Percentiles rank a stretch among this genome's conserved stretches.
Evolutionary conservation across 2,329 filamentous ascomycete genomes (phyloP).

Genomic region (Exophiala dermatitidis): DNA sequence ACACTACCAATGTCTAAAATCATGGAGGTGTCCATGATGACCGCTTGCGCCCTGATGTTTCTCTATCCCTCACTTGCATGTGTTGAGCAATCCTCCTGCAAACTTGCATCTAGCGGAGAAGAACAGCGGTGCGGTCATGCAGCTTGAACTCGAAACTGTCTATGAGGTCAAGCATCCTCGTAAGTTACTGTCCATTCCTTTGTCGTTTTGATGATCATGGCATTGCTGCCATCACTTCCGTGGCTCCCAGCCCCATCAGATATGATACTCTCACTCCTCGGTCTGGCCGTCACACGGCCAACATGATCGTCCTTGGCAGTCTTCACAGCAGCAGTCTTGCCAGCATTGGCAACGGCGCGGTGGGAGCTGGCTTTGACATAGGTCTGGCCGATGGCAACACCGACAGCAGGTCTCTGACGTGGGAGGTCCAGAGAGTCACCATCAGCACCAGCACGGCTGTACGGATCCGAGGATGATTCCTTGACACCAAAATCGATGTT

Average conservation of each 20-base stretch:
- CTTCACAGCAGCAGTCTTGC: constrained; percentile 1
- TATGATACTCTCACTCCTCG: constrained; percentile 12
- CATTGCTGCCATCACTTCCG: constrained; percentile 15
- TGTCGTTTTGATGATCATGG: constrained; percentile 19
- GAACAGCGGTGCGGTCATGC: too few relatives aligned
- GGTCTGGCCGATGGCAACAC: constrained; percentile 6
- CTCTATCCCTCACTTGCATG: too few relatives aligned
- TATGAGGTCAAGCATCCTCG: constrained; percentile 7
- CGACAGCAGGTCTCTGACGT: constrained; percentile 1
- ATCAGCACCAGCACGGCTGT: not conserved
- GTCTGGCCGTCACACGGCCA: not conserved
- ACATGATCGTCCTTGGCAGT: constrained; percentile 1
- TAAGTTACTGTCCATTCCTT: constrained; percentile 16
- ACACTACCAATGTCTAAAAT: too few relatives aligned
- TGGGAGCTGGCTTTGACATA: constrained; percentile 3
- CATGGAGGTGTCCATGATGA: too few relatives aligned
- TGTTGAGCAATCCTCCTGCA: too few relatives aligned
- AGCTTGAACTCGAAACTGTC: too few relatives aligned
- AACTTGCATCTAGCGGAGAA: too few relatives aligned
- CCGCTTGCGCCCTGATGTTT: too few relatives aligned
- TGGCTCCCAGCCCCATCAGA: constrained; percentile 12
- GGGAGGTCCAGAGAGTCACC: constrained; percentile 7
- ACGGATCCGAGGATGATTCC: too few relatives aligned
- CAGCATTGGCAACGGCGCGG: constrained; percentile 8
- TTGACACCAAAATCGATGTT: not conserved